These are phyloP conservation scores for Fistulifera solaris DNA, from an alignment of 108 stramenopile species.

Conservation along the genomic window DNA sequence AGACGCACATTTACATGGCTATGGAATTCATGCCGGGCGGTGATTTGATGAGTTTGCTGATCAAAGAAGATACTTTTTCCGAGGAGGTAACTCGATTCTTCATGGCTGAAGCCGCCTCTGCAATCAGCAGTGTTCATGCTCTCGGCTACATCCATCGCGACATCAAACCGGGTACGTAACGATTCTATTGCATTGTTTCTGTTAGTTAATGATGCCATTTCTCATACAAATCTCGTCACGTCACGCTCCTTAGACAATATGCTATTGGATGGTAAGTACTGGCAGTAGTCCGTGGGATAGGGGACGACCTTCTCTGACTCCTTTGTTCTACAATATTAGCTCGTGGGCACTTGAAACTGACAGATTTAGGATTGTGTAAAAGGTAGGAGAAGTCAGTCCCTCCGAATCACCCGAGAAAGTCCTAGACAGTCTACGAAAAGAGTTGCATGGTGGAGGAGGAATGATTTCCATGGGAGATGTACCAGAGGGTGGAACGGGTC, in stretches of 20 bases:
- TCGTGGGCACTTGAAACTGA: slow-evolving; percentile 96
- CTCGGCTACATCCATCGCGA: slow-evolving; percentile 98
- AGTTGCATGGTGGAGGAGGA: slow-evolving; percentile 8
- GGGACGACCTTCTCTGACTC: no score
- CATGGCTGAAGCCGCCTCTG: slow-evolving; percentile 98
- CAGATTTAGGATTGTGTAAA: slow-evolving; percentile 99
- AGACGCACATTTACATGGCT: slow-evolving; percentile 88
- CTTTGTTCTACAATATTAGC: no score
- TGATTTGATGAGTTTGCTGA: slow-evolving; percentile 97
- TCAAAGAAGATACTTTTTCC: slow-evolving; percentile 84
- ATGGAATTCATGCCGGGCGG: slow-evolving; percentile 99
- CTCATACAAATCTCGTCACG: no score
- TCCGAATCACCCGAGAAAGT: slow-evolving; percentile 79
- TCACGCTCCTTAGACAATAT: no score
- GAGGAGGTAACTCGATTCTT: slow-evolving; percentile 90
- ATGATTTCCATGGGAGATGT: slow-evolving; percentile 9
- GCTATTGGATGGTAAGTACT: slow-evolving; percentile 95
- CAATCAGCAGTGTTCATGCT: slow-evolving; percentile 89
- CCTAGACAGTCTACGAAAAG: slow-evolving; percentile 58
- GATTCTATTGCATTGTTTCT: no score
- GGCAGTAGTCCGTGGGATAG: no score
- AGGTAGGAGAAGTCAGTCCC: slow-evolving; percentile 85
- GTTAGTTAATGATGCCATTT: no score
- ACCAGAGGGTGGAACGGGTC: slow-evolving; percentile 24
- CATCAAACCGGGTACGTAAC: slow-evolving; percentile 23